phyloP scores from a whole-genome alignment of 1,139 yeast species.

The Debaryomycetaceae sp. region DNA sequence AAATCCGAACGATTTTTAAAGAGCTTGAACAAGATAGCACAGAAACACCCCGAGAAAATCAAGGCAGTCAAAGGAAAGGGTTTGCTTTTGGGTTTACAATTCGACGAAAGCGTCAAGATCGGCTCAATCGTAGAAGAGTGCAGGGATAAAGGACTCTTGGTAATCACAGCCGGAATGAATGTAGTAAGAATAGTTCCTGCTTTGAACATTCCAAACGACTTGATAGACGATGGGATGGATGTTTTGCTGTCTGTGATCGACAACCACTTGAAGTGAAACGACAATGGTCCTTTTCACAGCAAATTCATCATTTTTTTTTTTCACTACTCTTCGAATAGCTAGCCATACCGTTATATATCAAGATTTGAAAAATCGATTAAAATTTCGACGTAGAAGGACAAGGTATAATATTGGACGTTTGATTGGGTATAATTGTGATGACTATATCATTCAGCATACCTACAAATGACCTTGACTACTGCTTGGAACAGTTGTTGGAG shows the following conservation, averaged over 20 bases:
- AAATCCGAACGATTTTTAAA: slow-evolving; percentile 55
- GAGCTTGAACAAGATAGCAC: slow-evolving; percentile 50
- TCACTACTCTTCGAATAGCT: too few species aligned
- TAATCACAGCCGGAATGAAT: slow-evolving; percentile 89
- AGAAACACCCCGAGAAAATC: slow-evolving; percentile 56
- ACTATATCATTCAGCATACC: slow-evolving; percentile 33
- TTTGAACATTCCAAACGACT: slow-evolving; percentile 70
- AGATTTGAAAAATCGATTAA: not conserved
- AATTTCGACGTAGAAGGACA: not conserved
- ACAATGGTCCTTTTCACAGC: not conserved
- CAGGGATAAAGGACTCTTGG: slow-evolving; percentile 73
- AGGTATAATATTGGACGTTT: not conserved
- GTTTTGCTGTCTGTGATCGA: slow-evolving; percentile 34
- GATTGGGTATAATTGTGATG: slow-evolving; percentile 15
- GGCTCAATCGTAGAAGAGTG: slow-evolving; percentile 62
- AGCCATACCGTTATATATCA: not conserved
- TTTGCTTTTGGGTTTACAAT: slow-evolving; percentile 77
- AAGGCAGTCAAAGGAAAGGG: slow-evolving; percentile 83
- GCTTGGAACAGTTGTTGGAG: slow-evolving; percentile 41
- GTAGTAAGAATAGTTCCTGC: slow-evolving; percentile 92
- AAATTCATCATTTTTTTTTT: not conserved
- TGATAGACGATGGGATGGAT: slow-evolving; percentile 64
- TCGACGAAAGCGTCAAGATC: slow-evolving; percentile 56
- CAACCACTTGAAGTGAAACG: not conserved
- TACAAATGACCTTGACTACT: slow-evolving; percentile 41